phyloP scores from a whole-genome alignment of 257 asterid species.

The Nicotiana benthamiana region DNA sequence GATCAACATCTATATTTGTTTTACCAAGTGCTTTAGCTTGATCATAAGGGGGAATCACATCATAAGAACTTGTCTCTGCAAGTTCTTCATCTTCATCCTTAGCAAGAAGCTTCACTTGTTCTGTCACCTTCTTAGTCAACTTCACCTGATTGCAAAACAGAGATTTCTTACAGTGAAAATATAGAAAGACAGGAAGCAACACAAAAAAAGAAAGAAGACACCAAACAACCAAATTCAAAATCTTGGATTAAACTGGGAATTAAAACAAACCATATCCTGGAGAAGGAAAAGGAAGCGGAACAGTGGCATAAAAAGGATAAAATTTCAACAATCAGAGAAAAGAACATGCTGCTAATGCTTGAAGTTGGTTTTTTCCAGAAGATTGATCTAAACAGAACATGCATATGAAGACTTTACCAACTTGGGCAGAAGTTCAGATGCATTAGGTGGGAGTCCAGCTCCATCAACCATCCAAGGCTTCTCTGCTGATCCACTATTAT shows the following conservation, averaged over 20 bases:
- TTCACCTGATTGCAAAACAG: slow-evolving; percentile 39
- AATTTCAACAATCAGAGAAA: not conserved
- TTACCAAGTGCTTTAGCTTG: slow-evolving; percentile 99
- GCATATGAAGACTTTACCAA: slow-evolving; percentile 15
- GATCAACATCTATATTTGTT: slow-evolving; percentile 88
- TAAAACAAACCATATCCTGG: not conserved
- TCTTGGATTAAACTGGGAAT: not conserved
- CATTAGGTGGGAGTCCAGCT: slow-evolving; percentile 32
- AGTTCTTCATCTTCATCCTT: slow-evolving; percentile 84
- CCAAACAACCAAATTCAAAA: not conserved
- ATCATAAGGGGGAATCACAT: slow-evolving; percentile 83
- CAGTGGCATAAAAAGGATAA: not conserved
- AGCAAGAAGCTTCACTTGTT: slow-evolving; percentile 77
- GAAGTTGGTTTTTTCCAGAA: not conserved
- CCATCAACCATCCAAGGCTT: slow-evolving; percentile 35
- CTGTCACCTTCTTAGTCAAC: slow-evolving; percentile 83
- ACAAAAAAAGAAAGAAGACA: not conserved
- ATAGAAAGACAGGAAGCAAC: not conserved
- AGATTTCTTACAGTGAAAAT: not conserved
- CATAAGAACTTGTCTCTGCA: slow-evolving; percentile 53
- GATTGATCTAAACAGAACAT: not conserved
- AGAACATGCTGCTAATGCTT: not conserved
- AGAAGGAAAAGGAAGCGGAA: not conserved
- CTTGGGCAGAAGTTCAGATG: slow-evolving; percentile 24
- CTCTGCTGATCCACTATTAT: slow-evolving; percentile 14